A percentile compares a stretch with the other conserved stretches of the same genome.
Evolutionary conservation across 768 basidiomycete species (phyloP).

Genomic region (Amylocystis lapponica): DNA sequence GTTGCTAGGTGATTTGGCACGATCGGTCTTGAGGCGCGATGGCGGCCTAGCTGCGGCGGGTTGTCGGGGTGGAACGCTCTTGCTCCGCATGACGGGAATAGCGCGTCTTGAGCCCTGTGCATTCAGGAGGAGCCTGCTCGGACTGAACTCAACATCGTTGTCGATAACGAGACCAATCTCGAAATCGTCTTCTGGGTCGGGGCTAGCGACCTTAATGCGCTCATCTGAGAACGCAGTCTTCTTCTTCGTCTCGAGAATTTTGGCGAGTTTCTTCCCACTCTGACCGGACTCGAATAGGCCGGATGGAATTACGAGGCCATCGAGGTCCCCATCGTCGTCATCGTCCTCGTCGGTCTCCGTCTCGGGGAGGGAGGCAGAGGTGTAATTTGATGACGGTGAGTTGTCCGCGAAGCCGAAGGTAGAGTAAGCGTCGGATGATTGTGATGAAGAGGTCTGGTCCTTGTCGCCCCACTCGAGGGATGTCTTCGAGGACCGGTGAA

Average conservation of each 20-base stretch:
- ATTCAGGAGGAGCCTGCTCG: conserved; percentile 60
- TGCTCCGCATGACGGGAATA: conserved; percentile 37
- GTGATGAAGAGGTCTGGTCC: conserved; percentile 64
- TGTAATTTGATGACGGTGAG: conserved; percentile 57
- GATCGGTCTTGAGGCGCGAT: conserved; percentile 54
- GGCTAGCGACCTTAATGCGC: conserved; percentile 44
- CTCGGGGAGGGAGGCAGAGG: conserved; percentile 58
- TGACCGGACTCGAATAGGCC: conserved; percentile 71
- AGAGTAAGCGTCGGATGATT: conserved; percentile 85
- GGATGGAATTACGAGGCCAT: conserved; percentile 74
- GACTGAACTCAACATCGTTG: conserved; percentile 78
- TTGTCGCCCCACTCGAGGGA: conserved; percentile 85
- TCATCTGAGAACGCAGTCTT: conserved; percentile 50
- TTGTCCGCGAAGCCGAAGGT: conserved; percentile 57
- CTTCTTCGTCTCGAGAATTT: conserved; percentile 51
- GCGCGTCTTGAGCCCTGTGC: conserved; percentile 23
- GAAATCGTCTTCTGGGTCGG: conserved; percentile 79
- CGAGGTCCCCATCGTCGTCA: conserved; percentile 65
- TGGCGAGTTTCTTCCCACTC: conserved; percentile 43
- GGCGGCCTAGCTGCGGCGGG: conserved; percentile 53
- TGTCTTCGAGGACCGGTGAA: conserved; percentile 74
- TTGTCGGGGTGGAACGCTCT: conserved; percentile 47
- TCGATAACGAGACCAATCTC: conserved; percentile 81
- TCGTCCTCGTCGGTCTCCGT: conserved; percentile 63
- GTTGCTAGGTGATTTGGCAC: conserved; percentile 67